Evolutionary conservation across 2,329 filamentous ascomycete genomes (phyloP), one percentile per base, ranked within the genome.

Genomic region (Pseudogymnoascus sp.): DNA sequence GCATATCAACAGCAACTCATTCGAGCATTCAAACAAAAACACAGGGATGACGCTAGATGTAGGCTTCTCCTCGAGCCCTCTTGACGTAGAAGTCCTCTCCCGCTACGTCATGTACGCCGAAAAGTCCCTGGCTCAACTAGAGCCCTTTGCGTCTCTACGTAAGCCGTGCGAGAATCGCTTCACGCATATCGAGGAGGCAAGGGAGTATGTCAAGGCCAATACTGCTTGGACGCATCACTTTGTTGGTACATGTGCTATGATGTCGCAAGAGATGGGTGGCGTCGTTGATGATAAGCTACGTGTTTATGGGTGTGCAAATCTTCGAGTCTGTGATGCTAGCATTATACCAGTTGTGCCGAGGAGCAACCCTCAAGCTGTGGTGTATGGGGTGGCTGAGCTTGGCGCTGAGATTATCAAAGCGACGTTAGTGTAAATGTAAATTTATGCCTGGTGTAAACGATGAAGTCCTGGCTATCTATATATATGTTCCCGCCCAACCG

Each of bases 21-120:
- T 38, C 36, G 36, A 38, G 14, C 36, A 38, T 38, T 38, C 36
- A 18, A 71, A 76, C 22, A 65, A 74, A 8, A 66, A 69, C 5
- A 73, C 74, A 3, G 62, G 70, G 12, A 75, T 77, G 0, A 71
- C 75, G 11, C 82, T 83, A 67, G 77, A 84, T 62, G 78, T 79
- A 1, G 76, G 75, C 18, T 83, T 76, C 72, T 75, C 83, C 64
- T 74, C 74, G 4, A 69, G 81, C 63, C 77, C 79, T 12, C 73
- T 81, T 6, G 82, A 85, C 65, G 61, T 84, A 33, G 79, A 82
- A 70, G 77, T 77, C 61, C 76, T 83, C 20, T 75, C 73, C 1
- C 72, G 74, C 25, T 72, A 70, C 16, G 69, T 76, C 12, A 72
- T 73, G 47, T 74, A 76, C 54, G 69, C 74, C 50, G 75, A 74